Base-by-base conservation (phyloP, 2,329 filamentous ascomycete species). In the Aspergillus sp. region DNA sequence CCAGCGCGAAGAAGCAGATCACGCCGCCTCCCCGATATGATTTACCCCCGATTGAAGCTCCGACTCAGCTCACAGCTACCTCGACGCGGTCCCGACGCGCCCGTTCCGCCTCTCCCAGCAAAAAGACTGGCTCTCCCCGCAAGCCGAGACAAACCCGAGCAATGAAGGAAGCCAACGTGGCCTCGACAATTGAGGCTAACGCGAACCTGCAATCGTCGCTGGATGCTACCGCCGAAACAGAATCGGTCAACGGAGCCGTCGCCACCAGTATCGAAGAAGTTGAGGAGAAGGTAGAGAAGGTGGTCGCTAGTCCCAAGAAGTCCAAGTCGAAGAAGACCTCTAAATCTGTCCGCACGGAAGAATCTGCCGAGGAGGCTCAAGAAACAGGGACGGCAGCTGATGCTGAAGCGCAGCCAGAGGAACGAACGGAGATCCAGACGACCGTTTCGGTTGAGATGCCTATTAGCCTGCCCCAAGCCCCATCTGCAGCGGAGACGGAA, bases 11-110 rank as follows among this genome's bases (percentile, higher is more conserved):
- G 58, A 91, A 90, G 75, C 83, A 80, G 55, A 96, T 96, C 60
- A 75, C 82, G 14, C 85, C 90, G 20, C 94, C 94, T 43, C 94
- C 94, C 19, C 87, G 85, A 61, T 95, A 89, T 66, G 85, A 89
- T 48, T 59, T 85, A 26, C 74, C 80, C 17, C 73, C 74, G 41
- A 70, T 73, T 47, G 75, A 79, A 52, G 67, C 64, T 53, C 61
- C 62, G 19, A 59, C 57, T 49, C 60, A 62, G 32, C 57, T 65
- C 32, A 60, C 67, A 10, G 59, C 67, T 11, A 54, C 66, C 14
- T 53, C 65, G 16, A 57, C 66, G 26, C 77, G 80, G 57, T 72
- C 74, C 48, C 78, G 84, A 54, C 78, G 80, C 46, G 76, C 82
- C 41, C 80, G 85, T 60, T 87, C 85, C 7, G 74, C 72, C n/a